phyloP scores from a whole-genome alignment of 768 basidiomycete genomes.

The Boletus eberwhitei region DNA sequence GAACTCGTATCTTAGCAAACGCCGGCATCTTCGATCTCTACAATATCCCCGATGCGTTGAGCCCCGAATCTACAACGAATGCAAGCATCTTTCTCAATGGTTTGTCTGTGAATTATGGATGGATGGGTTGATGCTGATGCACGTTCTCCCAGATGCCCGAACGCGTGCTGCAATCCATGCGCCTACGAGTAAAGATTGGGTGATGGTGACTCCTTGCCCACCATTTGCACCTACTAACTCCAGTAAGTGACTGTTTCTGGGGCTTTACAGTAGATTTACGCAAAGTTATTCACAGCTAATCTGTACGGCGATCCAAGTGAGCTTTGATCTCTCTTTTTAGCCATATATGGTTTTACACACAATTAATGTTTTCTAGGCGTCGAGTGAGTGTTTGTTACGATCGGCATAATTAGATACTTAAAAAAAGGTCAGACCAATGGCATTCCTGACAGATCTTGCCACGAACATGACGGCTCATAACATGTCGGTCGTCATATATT shows the following conservation, averaged over 20 bases:
- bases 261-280: not conserved
- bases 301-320: conserved; percentile 31
- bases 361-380: conserved; percentile 20
- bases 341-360: not conserved
- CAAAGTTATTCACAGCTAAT: conserved; percentile 6
- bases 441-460: conserved; percentile 59
- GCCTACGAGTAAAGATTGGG: too few relatives aligned
- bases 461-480: conserved; percentile 51
- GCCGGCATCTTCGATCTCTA: conserved; percentile 42
- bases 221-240: too few relatives aligned
- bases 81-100: not conserved
- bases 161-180: too few relatives aligned
- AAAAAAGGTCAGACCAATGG: conserved; percentile 46
- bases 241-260: not conserved
- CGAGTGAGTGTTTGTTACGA: conserved; percentile 26
- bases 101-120: not conserved
- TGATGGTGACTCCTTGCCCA: too few relatives aligned
- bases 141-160: too few relatives aligned
- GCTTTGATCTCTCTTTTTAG: conserved; percentile 1
- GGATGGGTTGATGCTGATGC: not conserved
- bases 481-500: conserved; percentile 52
- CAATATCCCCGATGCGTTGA: conserved; percentile 33
- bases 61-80: not conserved
- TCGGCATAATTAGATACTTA: not conserved
- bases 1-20: not conserved